Percentiles rank a stretch among this genome's conserved stretches.
These are phyloP conservation scores for Orbilia brochopaga DNA, from an alignment of 2,329 filamentous ascomycete genomes.

Conservation along the genomic window DNA sequence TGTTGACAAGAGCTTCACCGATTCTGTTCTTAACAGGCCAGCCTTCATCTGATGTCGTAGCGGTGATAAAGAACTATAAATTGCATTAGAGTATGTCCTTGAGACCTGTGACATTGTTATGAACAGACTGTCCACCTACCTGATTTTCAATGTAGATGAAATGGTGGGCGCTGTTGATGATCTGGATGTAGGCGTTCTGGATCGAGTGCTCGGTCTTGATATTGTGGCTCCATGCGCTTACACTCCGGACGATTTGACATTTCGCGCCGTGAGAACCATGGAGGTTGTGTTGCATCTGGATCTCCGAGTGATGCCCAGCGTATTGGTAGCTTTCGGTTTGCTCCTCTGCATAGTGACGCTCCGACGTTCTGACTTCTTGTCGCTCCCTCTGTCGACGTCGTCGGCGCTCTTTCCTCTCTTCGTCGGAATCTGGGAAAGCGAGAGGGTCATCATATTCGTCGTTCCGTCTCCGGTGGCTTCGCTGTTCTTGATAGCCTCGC, in stretches of 20 bases:
- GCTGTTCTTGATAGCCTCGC: slow-evolving; percentile 4
- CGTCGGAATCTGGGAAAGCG: slow-evolving; percentile 6
- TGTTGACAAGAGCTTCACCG: slow-evolving; percentile 77
- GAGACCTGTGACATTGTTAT: background rate
- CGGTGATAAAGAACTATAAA: slow-evolving; percentile 82
- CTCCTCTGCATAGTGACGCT: slow-evolving; percentile 24
- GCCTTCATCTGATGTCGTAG: slow-evolving; percentile 70
- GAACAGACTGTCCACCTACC: slow-evolving; percentile 56
- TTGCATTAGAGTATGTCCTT: slow-evolving; percentile 33
- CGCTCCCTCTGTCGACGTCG: background rate
- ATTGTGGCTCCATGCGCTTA: slow-evolving; percentile 67
- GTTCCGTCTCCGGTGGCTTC: slow-evolving; percentile 8
- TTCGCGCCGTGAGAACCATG: slow-evolving; percentile 62
- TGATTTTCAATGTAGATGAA: slow-evolving; percentile 83
- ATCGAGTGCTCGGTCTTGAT: slow-evolving; percentile 75
- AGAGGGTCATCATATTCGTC: slow-evolving; percentile 12
- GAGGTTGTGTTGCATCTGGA: slow-evolving; percentile 2
- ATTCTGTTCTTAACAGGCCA: slow-evolving; percentile 78
- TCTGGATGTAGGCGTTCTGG: slow-evolving; percentile 78
- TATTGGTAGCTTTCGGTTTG: slow-evolving; percentile 13
- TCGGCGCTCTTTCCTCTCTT: slow-evolving; percentile 11
- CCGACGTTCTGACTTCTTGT: background rate
- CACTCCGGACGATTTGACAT: slow-evolving; percentile 61
- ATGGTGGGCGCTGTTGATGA: slow-evolving; percentile 71
- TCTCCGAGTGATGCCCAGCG: background rate